Conservation (phyloP, 23 red algal species). For the Agarophyton chilense region DNA sequence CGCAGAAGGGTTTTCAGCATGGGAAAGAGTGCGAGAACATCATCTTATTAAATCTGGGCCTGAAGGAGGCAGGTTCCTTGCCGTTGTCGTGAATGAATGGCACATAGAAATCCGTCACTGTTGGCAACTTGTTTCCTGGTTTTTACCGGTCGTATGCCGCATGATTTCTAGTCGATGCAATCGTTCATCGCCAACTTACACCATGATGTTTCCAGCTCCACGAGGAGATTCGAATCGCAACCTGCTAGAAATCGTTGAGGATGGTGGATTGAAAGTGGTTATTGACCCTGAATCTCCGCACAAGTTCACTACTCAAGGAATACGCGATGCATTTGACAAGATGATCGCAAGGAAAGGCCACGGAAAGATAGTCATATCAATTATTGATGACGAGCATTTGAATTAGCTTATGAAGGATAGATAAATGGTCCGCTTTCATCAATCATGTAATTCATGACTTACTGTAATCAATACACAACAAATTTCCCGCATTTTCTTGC, state of each 20-base stretch:
- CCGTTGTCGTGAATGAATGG: conserved; percentile 68
- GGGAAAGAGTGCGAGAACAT: conserved; percentile 33
- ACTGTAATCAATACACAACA: no score
- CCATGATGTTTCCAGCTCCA: conserved; percentile 58
- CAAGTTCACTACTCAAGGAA: conserved; percentile 61
- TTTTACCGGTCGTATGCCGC: conserved; percentile 42
- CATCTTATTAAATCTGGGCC: conserved; percentile 35
- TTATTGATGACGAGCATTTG: conserved; percentile 1
- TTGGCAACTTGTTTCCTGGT: conserved; percentile 33
- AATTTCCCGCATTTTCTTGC: no score
- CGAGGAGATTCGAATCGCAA: conserved; percentile 21
- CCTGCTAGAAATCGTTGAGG: conserved; percentile 45
- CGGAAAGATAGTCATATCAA: conserved; percentile 58
- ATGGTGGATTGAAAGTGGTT: conserved; percentile 47
- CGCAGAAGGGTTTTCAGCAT: conserved; percentile 56
- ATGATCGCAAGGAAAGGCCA: conserved; percentile 51
- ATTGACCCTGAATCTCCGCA: conserved; percentile 44
- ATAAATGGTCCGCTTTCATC: no score
- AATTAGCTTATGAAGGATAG: not conserved
- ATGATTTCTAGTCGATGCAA: conserved; percentile 3
- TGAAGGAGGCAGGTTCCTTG: conserved; percentile 66
- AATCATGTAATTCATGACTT: no score
- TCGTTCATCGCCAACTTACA: conserved; percentile 22
- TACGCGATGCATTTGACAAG: conserved; percentile 60
- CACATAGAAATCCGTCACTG: conserved; percentile 41